Base-by-base conservation (phyloP, 176 grass and related monocot species). In the Elaeis guineensis region DNA sequence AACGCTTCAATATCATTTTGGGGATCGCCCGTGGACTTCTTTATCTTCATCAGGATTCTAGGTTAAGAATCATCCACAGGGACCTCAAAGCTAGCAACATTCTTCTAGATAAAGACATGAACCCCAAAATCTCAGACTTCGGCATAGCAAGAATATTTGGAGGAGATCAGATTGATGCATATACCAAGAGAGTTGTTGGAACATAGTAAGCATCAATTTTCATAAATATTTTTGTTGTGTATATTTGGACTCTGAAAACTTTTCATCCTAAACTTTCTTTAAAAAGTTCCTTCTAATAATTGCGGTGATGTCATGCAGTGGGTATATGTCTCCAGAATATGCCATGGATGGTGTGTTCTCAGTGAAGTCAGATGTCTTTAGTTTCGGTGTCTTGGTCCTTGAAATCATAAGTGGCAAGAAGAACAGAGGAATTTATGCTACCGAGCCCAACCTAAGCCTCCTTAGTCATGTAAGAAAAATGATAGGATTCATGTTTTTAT, bases 271-370 rank as follows among this genome's bases (percentile, higher is more conserved):
- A 35, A 35, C 32, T 35, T 9, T 35, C 32, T 35, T 35, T 35
- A 35, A 35, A 11, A 35, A 35, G 8, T 9, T 35, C 6, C 1
- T 35, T 35, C 32, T 9, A 1, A 8, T 35, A 35, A 35, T 35
- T 35, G 1, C 28, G 16, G 6, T n/a, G 54, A 20, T 29, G 17
- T 32, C 19, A 18, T 50, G 32, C 67, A 59, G 67, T 16, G 67
- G 67, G 1, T 70, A 70, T 11, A 70, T 70, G 67, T 58, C 67
- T 24, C 67, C 67, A 23, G 67, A 70, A 25, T 70, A 70, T 50
- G 67, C 67, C 2, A 70, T 70, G 67, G 67, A 70, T 51, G 67
- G 67, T 21, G 28, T 70, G 6, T 70, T 70, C 19, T 70, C 54
- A 5, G 55, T 70, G 19, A 70, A 70, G 50, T 70, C 67, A 2